These are phyloP conservation scores for Penicillium verrucosum DNA, from an alignment of 2,329 filamentous ascomycete genomes.

Conservation along the genomic window DNA sequence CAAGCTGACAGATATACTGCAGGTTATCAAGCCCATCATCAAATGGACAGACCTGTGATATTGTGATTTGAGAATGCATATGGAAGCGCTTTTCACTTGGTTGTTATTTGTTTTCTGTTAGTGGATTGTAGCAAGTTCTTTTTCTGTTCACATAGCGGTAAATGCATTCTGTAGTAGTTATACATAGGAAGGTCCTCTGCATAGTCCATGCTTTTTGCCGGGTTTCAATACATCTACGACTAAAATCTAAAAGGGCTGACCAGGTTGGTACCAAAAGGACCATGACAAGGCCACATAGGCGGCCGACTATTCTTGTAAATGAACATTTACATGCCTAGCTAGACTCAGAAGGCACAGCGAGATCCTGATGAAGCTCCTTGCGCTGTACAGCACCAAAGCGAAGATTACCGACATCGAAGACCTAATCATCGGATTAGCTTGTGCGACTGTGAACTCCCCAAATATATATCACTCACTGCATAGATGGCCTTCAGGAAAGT, in stretches of 20 bases:
- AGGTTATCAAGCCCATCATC: conserved; percentile 21
- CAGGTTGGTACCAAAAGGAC: background rate
- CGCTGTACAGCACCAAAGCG: conserved; percentile 61
- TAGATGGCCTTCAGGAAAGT: conserved; percentile 65
- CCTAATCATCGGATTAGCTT: conserved; percentile 33
- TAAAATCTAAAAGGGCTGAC: too few relatives aligned
- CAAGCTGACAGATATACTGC: background rate
- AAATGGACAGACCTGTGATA: conserved; percentile 14
- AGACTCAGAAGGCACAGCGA: conserved; percentile 13
- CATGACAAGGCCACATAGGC: background rate
- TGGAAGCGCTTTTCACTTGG: background rate
- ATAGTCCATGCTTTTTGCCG: too few relatives aligned
- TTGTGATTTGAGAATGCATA: background rate
- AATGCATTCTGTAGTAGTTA: background rate
- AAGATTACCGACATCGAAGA: conserved; percentile 62
- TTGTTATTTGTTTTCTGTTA: background rate
- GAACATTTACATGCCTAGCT: background rate
- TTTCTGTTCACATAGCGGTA: background rate
- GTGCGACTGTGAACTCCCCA: background rate
- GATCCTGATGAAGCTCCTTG: conserved; percentile 38
- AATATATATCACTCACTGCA: conserved; percentile 46
- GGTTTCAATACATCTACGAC: too few relatives aligned
- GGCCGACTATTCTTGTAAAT: background rate
- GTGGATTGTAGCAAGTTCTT: background rate
- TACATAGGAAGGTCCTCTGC: too few relatives aligned